phyloP scores from a whole-genome alignment of 2,329 filamentous ascomycete species.

The Xylaria sp. region DNA sequence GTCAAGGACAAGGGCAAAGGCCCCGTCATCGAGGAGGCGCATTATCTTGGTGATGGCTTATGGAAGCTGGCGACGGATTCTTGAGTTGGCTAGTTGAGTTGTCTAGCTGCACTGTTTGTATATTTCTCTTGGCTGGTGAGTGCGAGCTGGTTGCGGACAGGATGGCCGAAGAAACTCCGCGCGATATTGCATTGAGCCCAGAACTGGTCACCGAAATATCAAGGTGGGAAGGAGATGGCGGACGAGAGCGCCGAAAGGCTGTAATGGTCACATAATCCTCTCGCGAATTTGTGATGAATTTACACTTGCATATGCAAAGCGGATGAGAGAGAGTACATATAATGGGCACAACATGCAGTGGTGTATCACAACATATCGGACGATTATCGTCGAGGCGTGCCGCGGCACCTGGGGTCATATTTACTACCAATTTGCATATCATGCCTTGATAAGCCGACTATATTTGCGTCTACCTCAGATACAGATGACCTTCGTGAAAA shows the following conservation, averaged over 20 bases:
- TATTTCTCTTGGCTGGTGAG: not conserved
- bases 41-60: constrained; percentile 92
- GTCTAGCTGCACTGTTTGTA: constrained; percentile 3
- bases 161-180: not conserved
- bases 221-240: not conserved
- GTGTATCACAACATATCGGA: not conserved
- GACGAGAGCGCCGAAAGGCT: not conserved
- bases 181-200: not conserved
- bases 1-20: constrained; percentile 96
- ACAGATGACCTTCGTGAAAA: no score
- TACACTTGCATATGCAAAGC: constrained; percentile 1
- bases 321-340: not conserved
- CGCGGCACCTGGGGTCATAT: not conserved
- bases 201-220: not conserved
- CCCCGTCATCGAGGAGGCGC: constrained; percentile 88
- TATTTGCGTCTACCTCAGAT: no score
- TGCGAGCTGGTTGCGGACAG: not conserved
- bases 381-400: not conserved
- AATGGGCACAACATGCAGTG: not conserved
- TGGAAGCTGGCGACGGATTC: constrained; percentile 68
- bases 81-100: not conserved
- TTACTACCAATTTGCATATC: no score
- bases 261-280: not conserved
- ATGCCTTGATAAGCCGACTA: no score
- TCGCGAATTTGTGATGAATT: constrained; percentile 21